Evolutionary conservation across 1,139 yeast species (phyloP).

Genomic region (Pichia terricola): DNA sequence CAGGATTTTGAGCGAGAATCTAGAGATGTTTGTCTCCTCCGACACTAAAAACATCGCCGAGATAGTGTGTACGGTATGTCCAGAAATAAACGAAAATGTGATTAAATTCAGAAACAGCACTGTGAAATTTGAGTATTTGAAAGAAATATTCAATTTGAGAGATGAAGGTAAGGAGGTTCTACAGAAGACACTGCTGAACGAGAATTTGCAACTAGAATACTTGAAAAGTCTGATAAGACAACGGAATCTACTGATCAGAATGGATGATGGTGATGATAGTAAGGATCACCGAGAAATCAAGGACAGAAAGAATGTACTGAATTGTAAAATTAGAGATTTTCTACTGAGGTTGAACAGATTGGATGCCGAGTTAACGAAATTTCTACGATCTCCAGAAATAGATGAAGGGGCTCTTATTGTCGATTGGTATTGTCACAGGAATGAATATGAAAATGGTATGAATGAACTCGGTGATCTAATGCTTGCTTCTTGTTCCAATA

Average conservation of each 20-base stretch:
- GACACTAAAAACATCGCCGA: conserved; percentile 32
- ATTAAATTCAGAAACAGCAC: conserved; percentile 25
- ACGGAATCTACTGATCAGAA: not conserved
- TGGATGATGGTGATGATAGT: not conserved
- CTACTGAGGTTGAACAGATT: conserved; percentile 14
- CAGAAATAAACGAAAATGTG: conserved; percentile 31
- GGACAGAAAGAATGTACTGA: not conserved
- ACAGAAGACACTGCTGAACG: not conserved
- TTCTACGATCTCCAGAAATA: conserved; percentile 17
- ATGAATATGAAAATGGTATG: conserved; percentile 13
- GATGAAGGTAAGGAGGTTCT: conserved; percentile 5
- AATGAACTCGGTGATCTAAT: conserved; percentile 15
- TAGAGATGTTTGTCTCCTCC: conserved; percentile 28
- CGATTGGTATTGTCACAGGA: conserved; percentile 14
- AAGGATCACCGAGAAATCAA: no score
- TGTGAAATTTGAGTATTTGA: conserved; percentile 27
- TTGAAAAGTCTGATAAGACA: conserved; percentile 22
- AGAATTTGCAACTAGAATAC: conserved; percentile 25
- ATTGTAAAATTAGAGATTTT: conserved; percentile 11
- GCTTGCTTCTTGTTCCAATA: conserved; percentile 15
- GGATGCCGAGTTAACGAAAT: conserved; percentile 19
- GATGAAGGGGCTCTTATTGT: conserved; percentile 24
- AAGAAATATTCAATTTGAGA: conserved; percentile 15
- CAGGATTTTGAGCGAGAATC: conserved; percentile 30
- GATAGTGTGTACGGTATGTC: conserved; percentile 30